These are phyloP conservation scores for Haplographium delicatum DNA, from an alignment of 495 filamentous ascomycete species.

Conservation along the genomic window DNA sequence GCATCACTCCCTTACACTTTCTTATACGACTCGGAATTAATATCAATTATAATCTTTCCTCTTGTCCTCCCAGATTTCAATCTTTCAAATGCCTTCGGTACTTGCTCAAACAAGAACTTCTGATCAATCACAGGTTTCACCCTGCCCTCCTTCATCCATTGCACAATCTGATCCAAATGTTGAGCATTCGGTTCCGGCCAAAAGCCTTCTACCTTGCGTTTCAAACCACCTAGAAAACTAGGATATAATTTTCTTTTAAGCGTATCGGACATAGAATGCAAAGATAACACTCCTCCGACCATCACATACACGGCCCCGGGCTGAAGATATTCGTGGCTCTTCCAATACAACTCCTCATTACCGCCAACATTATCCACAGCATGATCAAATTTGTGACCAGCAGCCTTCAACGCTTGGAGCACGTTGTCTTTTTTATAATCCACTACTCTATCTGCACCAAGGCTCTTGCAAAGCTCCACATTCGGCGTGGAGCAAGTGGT, in stretches of 20 bases:
- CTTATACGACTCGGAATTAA: conserved; percentile 23
- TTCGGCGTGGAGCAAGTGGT: conserved; percentile 55
- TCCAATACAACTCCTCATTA: conserved; percentile 47
- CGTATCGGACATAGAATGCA: background rate
- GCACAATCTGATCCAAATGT: conserved; percentile 49
- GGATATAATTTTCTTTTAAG: conserved; percentile 41
- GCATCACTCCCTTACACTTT: background rate
- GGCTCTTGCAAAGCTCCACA: conserved; percentile 44
- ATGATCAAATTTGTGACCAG: conserved; percentile 48
- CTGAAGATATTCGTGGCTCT: conserved; percentile 49
- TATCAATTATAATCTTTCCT: conserved; percentile 66
- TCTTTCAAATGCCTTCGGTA: conserved; percentile 56
- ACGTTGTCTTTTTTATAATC: conserved; percentile 60
- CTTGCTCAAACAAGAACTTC: conserved; percentile 56
- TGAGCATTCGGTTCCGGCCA: conserved; percentile 35
- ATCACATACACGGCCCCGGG: conserved; percentile 51
- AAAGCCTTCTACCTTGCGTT: conserved; percentile 46
- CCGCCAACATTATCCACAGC: conserved; percentile 58
- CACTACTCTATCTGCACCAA: conserved; percentile 65
- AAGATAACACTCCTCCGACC: conserved; percentile 37
- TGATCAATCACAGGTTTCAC: conserved; percentile 56
- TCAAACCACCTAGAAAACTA: conserved; percentile 58
- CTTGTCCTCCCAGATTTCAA: conserved; percentile 55
- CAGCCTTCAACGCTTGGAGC: conserved; percentile 38
- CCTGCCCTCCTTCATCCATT: conserved; percentile 57